Conservation (phyloP, 768 basidiomycete genomes). For the Gloeophyllum trabeum region DNA sequence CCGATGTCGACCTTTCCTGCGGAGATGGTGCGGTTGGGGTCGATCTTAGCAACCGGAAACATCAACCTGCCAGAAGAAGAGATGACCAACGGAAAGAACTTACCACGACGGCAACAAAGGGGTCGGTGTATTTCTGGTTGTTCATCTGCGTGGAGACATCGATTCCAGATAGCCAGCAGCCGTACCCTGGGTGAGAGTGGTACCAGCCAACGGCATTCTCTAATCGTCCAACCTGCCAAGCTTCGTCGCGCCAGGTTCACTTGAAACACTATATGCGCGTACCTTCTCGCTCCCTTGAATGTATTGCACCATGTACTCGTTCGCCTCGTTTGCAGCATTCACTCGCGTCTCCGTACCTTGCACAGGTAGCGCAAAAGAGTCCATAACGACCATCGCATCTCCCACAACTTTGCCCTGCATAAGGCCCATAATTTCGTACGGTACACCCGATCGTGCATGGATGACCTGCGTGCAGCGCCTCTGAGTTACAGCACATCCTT, state of each 20-base stretch:
- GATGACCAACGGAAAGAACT: constrained; percentile 17
- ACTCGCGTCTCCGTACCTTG: constrained; percentile 98
- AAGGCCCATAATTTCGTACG: constrained; percentile 98
- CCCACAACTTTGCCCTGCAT: constrained; percentile 95
- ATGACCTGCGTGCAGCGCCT: constrained; percentile 56
- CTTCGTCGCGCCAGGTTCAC: no score
- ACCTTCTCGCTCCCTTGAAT: constrained; percentile 75
- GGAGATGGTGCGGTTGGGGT: constrained; percentile 96
- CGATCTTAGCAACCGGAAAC: constrained; percentile 45
- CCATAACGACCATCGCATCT: constrained; percentile 76
- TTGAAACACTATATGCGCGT: constrained; percentile 10
- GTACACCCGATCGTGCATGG: constrained; percentile 93
- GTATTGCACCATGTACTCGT: constrained; percentile 98
- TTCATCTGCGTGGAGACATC: constrained; percentile 95
- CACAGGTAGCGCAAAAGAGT: constrained; percentile 94
- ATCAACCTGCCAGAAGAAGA: not conserved
- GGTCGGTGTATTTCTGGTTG: constrained; percentile 92
- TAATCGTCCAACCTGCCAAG: constrained; percentile 61
- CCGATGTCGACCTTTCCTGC: constrained; percentile 99
- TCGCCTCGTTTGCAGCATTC: constrained; percentile 90
- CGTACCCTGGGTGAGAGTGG: constrained; percentile 97
- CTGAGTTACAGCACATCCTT: constrained; percentile 10
- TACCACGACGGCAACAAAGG: constrained; percentile 94
- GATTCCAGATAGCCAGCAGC: constrained; percentile 98
- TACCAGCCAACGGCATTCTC: constrained; percentile 97